phyloP scores from a whole-genome alignment of 148 eudicot species.

The Bassia scoparia region DNA sequence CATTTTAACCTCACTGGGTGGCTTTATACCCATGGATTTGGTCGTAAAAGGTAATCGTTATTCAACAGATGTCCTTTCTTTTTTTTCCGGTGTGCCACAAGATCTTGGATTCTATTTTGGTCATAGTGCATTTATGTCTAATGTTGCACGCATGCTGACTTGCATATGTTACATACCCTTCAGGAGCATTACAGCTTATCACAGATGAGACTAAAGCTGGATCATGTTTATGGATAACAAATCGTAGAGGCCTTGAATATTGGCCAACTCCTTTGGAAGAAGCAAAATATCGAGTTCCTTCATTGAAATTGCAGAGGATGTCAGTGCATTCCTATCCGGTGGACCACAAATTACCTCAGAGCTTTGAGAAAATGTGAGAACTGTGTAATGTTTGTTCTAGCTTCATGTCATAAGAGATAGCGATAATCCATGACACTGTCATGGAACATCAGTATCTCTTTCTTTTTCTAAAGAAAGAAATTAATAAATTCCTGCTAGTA shows the following conservation, averaged over 20 bases:
- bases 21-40: constrained; percentile 69
- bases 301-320: constrained; percentile 37
- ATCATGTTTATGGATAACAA: constrained; percentile 89
- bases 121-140: background rate
- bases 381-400: constrained; percentile 1
- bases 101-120: constrained; percentile 3
- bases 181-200: constrained; percentile 87
- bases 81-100: background rate
- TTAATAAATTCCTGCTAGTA: background rate
- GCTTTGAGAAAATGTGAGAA: constrained; percentile 82
- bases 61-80: background rate
- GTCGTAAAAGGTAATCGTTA: constrained; percentile 56
- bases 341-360: constrained; percentile 60
- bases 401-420: no score
- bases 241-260: constrained; percentile 84
- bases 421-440: no score
- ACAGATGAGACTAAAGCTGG: constrained; percentile 83
- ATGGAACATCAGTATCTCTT: background rate
- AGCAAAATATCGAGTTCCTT: constrained; percentile 65
- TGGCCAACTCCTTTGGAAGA: constrained; percentile 93
- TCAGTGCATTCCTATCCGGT: constrained; percentile 30
- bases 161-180: constrained; percentile 17
- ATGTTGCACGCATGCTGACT: constrained; percentile 13
- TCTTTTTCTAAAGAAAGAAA: no score
- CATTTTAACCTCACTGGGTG: constrained; percentile 44